Conservation (phyloP, 768 basidiomycete species). For the Mycena leptocephala region DNA sequence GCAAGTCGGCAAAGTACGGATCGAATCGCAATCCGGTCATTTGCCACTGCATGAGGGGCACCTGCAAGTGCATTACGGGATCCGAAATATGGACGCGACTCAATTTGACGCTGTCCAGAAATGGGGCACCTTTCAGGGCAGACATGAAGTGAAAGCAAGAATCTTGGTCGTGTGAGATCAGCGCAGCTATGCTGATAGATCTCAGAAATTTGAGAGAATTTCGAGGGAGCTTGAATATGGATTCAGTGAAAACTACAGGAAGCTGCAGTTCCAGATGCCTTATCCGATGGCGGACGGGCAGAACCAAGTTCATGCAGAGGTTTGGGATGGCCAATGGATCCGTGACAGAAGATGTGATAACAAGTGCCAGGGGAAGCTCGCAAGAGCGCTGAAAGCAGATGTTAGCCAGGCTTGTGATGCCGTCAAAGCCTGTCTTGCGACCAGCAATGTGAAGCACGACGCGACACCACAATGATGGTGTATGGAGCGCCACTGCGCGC, state of each 20-base stretch:
- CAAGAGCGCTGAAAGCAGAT: slow-evolving; percentile 32
- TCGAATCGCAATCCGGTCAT: background rate
- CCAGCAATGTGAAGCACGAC: slow-evolving; percentile 24
- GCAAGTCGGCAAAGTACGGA: slow-evolving; percentile 15
- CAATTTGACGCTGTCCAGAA: slow-evolving; percentile 25
- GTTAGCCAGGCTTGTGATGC: slow-evolving; percentile 8
- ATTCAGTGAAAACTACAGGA: slow-evolving; percentile 22
- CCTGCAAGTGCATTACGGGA: too few relatives aligned
- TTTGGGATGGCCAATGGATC: slow-evolving; percentile 5
- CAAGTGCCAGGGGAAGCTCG: too few relatives aligned
- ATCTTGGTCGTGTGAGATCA: background rate
- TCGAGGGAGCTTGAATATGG: slow-evolving; percentile 34
- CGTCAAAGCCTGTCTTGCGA: slow-evolving; percentile 9
- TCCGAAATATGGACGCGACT: background rate
- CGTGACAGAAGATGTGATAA: slow-evolving; percentile 10
- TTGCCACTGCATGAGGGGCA: background rate
- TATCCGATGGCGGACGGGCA: slow-evolving; percentile 33
- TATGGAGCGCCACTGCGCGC: slow-evolving; percentile 51
- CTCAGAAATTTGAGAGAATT: slow-evolving; percentile 21
- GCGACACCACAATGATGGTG: slow-evolving; percentile 49
- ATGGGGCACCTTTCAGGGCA: slow-evolving; percentile 22
- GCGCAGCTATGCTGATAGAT: slow-evolving; percentile 13
- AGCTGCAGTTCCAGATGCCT: slow-evolving; percentile 25
- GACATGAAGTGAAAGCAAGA: slow-evolving; percentile 33
- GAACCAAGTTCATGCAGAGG: slow-evolving; percentile 27